Percentiles rank a stretch among this genome's conserved stretches.
These are phyloP conservation scores for Lactifluus subvellereus DNA, from an alignment of 768 basidiomycete genomes.

Conservation along the genomic window DNA sequence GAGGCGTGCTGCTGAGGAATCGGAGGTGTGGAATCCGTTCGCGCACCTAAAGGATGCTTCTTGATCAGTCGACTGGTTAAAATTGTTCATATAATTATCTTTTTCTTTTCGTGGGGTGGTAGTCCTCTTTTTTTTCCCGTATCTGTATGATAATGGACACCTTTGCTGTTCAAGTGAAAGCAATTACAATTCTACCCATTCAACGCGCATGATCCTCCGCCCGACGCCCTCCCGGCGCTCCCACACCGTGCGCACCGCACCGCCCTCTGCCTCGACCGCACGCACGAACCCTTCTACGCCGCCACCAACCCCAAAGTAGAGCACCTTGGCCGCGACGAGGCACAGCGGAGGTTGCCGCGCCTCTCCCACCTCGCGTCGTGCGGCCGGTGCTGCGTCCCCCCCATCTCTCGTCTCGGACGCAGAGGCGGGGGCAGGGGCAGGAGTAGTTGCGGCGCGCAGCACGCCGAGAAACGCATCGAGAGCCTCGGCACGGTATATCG, in stretches of 20 bases:
- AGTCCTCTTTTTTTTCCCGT: background rate
- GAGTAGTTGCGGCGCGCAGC: slow-evolving; percentile 31
- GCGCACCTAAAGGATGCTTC: slow-evolving; percentile 5
- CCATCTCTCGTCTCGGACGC: background rate
- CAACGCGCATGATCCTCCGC: slow-evolving; percentile 59
- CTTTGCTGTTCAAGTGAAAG: too few relatives aligned
- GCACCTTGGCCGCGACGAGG: slow-evolving; percentile 83
- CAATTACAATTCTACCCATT: slow-evolving; percentile 40
- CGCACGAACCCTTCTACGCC: slow-evolving; percentile 70
- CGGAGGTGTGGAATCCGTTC: slow-evolving; percentile 17
- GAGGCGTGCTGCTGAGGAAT: background rate
- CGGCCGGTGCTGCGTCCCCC: background rate
- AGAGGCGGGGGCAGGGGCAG: background rate
- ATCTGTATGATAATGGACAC: background rate
- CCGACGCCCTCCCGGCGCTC: slow-evolving; percentile 65
- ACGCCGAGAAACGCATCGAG: slow-evolving; percentile 55
- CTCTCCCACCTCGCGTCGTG: slow-evolving; percentile 11
- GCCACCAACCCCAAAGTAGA: slow-evolving; percentile 96
- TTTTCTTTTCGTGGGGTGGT: background rate
- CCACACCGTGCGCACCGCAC: slow-evolving; percentile 51
- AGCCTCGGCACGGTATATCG: slow-evolving; percentile 73
- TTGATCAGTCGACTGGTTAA: background rate
- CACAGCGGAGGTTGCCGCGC: slow-evolving; percentile 34
- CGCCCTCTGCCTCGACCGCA: slow-evolving; percentile 39
- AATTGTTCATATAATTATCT: too few relatives aligned